Base-by-base conservation (phyloP, 2,329 filamentous ascomycete genomes). In the Diaporthe ilicicola region DNA sequence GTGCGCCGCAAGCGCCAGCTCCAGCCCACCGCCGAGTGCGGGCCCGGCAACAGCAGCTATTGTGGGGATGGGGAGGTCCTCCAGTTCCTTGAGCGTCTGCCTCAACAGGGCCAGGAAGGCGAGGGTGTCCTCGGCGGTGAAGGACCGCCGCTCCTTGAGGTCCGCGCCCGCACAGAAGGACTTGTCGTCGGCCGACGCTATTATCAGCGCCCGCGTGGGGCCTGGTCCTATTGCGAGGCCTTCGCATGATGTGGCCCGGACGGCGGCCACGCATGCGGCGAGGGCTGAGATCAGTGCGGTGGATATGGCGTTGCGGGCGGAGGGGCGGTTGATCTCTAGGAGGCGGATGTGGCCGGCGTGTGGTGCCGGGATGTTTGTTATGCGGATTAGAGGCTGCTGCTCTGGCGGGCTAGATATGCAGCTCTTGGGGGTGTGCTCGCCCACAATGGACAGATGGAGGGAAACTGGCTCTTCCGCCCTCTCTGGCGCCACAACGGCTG, bases 161-260 rank as follows among this genome's bases (percentile, higher is more conserved):
- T 99, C 96, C 3, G 96, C 96, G 48, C 96, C 96, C 0, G 96
- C 94, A 81, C 96, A 98, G 81, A 99, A 99, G 77, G 91, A 92
- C 29, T 89, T 86, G 76, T 98, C 94, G 24, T 93, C 88, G 51
- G 94, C 93, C 77, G 93, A 96, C 15, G 93, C 93, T 19, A 99
- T 77, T 48, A 98, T 89, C 75, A 99, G 81, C 2, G 93, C 95
- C 74, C 96, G 86, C 13, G 95, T 97, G 0, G 88, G 87, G 0
- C 86, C 87, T 72, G 24, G 80, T 77, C 24, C 86, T 86, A 75
- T 91, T 91, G 77, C 91, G 88, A 15, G 6, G 37, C 37, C 37
- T 8, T 10, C 37, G 37, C 37, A 10, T 39, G 6, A 39, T 15
- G 37, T 15, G 12, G 80, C 83, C 68, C 92, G 89, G 59, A 98